A percentile compares a stretch with the other conserved stretches of the same genome.
phyloP scores from a whole-genome alignment of 1,284 basidiomycete genomes.

The Violaceomyces palustris region DNA sequence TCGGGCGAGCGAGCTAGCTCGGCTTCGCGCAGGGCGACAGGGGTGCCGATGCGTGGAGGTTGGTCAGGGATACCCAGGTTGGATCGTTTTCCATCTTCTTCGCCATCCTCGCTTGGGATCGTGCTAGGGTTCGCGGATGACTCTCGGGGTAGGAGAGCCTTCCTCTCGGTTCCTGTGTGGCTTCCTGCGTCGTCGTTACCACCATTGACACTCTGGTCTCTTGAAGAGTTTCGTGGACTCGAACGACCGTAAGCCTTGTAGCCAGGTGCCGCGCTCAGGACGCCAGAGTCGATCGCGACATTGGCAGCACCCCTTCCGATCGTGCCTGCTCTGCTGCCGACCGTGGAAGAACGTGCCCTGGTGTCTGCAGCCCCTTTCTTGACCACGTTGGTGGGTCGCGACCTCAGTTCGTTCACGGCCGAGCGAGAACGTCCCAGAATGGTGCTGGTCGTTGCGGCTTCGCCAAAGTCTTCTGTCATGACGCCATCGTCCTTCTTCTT shows the following conservation, averaged over 20 bases:
- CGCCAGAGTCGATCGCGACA: conserved; percentile 11
- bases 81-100: no score
- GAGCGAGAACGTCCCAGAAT: conserved; percentile 27
- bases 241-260: no score
- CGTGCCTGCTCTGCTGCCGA: conserved; percentile 20
- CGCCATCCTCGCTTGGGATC: conserved; percentile 17
- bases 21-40: conserved; percentile 24
- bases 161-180: conserved; percentile 13
- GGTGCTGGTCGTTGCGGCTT: conserved; percentile 16
- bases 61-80: conserved; percentile 6
- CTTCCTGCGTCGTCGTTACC: conserved; percentile 28
- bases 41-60: conserved; percentile 10
- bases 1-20: conserved; percentile 29
- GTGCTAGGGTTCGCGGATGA: no score
- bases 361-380: no score
- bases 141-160: conserved; percentile 3
- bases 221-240: no score
- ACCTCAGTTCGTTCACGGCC: conserved; percentile 25
- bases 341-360: conserved; percentile 23
- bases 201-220: no score
- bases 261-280: no score
- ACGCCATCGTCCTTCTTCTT: conserved; percentile 1
- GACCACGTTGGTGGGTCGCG: no score
- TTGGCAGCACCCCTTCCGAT: conserved; percentile 16
- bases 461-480: conserved; percentile 1